Evolutionary conservation across 306 rosid species (phyloP).

Genomic region (Vigna mungo): DNA sequence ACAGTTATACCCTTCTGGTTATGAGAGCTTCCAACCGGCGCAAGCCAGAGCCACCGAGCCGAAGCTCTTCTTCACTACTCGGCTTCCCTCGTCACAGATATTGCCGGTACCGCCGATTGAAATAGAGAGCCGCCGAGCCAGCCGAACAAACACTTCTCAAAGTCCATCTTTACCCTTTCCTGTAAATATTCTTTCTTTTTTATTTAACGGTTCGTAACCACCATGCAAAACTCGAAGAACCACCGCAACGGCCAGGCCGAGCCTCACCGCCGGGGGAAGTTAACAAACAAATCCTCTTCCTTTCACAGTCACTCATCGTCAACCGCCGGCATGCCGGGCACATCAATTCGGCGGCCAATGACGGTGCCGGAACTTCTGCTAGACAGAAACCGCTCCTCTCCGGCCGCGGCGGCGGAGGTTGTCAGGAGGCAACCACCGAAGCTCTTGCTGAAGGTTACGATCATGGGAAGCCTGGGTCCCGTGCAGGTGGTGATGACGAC

Average conservation of each 20-base stretch:
- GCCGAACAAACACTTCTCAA: neutral
- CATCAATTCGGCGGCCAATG: conserved; percentile 67
- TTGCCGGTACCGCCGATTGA: conserved; percentile 63
- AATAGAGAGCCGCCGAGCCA: conserved; percentile 30
- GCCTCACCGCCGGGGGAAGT: conserved; percentile 61
- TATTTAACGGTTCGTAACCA: neutral
- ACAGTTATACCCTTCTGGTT: conserved; percentile 49
- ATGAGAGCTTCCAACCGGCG: conserved; percentile 52
- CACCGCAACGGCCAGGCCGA: conserved; percentile 58
- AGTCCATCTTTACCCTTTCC: conserved; percentile 4
- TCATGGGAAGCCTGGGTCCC: conserved; percentile 77
- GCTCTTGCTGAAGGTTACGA: conserved; percentile 76
- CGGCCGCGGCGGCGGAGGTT: conserved; percentile 19
- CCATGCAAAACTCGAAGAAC: conserved; percentile 65
- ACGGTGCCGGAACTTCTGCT: conserved; percentile 69
- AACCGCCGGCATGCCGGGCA: neutral
- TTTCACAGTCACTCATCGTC: conserved; percentile 51
- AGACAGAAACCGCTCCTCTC: conserved; percentile 9
- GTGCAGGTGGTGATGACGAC: conserved; percentile 71
- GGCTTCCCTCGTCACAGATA: conserved; percentile 71
- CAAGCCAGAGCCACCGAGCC: conserved; percentile 54
- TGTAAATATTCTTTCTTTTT: neutral
- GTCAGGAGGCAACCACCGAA: conserved; percentile 64
- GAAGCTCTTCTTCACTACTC: conserved; percentile 50
- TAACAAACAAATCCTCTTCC: conserved; percentile 68